These are phyloP conservation scores for Entomophthora muscae DNA, from an alignment of 371 early-diverging fungal species.

Conservation along the genomic window DNA sequence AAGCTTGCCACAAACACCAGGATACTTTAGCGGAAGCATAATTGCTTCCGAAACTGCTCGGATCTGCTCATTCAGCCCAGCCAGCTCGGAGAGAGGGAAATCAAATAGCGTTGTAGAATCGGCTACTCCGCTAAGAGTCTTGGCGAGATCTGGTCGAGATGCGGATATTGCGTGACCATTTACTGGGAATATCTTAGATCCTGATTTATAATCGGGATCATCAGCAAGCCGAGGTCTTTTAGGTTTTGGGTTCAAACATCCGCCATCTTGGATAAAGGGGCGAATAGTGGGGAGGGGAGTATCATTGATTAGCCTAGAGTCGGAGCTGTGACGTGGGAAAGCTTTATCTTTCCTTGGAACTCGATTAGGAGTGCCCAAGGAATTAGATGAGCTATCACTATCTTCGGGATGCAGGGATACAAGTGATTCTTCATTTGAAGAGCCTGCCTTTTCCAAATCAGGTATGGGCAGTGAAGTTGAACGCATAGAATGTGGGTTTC, in stretches of 20 bases:
- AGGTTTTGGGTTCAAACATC: background rate
- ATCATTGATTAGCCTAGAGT: background rate
- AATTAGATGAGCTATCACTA: too few relatives aligned
- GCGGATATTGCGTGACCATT: background rate
- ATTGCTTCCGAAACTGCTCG: constrained; percentile 52
- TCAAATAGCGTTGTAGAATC: background rate
- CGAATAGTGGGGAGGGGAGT: background rate
- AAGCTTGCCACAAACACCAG: constrained; percentile 39
- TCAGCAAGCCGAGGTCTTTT: background rate
- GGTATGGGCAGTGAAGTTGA: too few relatives aligned
- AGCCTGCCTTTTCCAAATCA: too few relatives aligned
- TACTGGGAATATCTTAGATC: background rate
- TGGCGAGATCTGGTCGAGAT: background rate
- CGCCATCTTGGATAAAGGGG: background rate
- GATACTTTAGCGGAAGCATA: constrained; percentile 49
- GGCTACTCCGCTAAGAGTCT: background rate
- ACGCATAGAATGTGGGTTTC: too few relatives aligned
- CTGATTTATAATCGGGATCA: background rate
- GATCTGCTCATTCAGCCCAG: constrained; percentile 33
- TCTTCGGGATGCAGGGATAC: too few relatives aligned
- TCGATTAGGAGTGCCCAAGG: too few relatives aligned
- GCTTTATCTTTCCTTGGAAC: background rate
- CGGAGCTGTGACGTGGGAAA: background rate
- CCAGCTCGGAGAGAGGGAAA: constrained; percentile 16
- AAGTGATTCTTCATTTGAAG: too few relatives aligned